Conservation (phyloP, 441 rosid genomes). For the Euphorbia celastroides region DNA sequence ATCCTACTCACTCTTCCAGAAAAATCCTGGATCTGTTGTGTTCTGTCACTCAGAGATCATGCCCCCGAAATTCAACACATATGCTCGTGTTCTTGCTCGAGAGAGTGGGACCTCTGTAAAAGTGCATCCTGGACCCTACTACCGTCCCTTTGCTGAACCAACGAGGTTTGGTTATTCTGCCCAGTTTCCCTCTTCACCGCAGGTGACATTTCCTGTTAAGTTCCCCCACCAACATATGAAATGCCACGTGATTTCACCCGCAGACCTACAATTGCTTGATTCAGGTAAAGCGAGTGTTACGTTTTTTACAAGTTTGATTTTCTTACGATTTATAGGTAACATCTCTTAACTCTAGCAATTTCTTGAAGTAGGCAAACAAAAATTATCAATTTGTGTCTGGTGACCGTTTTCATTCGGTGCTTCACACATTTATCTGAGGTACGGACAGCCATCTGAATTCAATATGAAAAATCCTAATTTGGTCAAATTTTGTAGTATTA, state of each 20-base stretch:
- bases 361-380: too few relatives aligned
- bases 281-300: too few relatives aligned
- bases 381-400: too few relatives aligned
- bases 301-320: too few relatives aligned
- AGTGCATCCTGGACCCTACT: conserved; percentile 3
- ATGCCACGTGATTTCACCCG: conserved; percentile 5
- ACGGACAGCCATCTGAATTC: too few relatives aligned
- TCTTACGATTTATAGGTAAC: too few relatives aligned
- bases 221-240: conserved; percentile 17
- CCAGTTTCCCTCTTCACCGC: conserved; percentile 12
- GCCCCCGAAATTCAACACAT: conserved; percentile 9
- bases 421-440: too few relatives aligned
- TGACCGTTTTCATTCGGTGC: too few relatives aligned
- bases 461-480: too few relatives aligned
- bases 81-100: conserved; percentile 1
- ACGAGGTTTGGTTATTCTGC: conserved; percentile 17
- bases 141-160: conserved; percentile 5
- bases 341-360: too few relatives aligned
- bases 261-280: too few relatives aligned
- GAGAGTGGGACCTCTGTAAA: neutral
- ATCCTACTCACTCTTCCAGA: conserved; percentile 16
- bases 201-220: conserved; percentile 13
- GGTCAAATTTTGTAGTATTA: too few relatives aligned
- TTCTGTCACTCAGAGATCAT: conserved; percentile 7
- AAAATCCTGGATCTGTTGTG: conserved; percentile 9